These are phyloP conservation scores for Nepenthes alata DNA, from an alignment of 179 eudicot genomes.

Conservation along the genomic window DNA sequence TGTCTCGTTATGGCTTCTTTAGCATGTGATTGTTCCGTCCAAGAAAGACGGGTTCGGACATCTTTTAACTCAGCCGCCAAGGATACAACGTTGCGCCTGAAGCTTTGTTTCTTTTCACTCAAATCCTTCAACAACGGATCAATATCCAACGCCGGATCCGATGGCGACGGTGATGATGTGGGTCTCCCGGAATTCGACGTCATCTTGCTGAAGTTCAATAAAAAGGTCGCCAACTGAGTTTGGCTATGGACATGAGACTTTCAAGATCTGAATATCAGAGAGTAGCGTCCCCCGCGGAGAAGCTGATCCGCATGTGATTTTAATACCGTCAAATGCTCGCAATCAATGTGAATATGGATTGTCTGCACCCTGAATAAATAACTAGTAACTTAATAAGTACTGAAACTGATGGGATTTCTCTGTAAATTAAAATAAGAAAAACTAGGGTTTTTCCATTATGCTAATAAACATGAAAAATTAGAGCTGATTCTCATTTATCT, in stretches of 20 bases:
- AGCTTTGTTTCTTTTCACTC: constrained; percentile 73
- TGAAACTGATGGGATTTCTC: too few relatives aligned
- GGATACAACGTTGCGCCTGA: constrained; percentile 73
- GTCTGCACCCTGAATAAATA: too few relatives aligned
- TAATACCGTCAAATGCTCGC: neutral
- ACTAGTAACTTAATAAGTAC: too few relatives aligned
- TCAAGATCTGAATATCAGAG: too few relatives aligned
- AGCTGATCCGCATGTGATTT: too few relatives aligned
- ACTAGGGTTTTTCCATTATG: too few relatives aligned
- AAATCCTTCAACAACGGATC: constrained; percentile 90
- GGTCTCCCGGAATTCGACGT: too few relatives aligned
- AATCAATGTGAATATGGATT: too few relatives aligned
- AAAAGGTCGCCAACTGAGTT: neutral
- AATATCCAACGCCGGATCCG: neutral
- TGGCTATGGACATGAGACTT: neutral
- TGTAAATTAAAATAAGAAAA: too few relatives aligned
- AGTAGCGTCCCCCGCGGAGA: neutral
- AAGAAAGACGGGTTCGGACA: constrained; percentile 56
- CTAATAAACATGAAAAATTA: too few relatives aligned
- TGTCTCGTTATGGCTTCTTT: constrained; percentile 67
- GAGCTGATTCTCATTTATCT: too few relatives aligned
- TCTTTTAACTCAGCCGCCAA: constrained; percentile 83
- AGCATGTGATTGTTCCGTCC: constrained; percentile 47
- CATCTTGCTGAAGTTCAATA: too few relatives aligned
- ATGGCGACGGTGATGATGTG: constrained; percentile 12